Evolutionary conservation across 2,329 filamentous ascomycete species (phyloP).

Genomic region (Chrysoporthe puriensis): DNA sequence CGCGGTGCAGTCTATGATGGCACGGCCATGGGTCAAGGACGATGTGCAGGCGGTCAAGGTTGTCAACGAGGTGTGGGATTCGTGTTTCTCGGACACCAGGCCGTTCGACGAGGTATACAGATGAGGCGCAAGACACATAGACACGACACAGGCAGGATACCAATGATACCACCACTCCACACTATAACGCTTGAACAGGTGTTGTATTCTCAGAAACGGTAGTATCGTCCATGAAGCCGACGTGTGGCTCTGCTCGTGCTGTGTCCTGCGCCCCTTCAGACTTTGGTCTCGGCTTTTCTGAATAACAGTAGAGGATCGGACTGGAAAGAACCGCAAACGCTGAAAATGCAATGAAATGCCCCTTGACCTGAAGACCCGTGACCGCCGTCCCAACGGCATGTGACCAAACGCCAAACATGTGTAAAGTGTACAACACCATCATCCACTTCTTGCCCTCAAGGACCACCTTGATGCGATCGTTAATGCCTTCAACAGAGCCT

Average conservation of each 20-base stretch:
- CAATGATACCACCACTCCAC: conserved; percentile 26
- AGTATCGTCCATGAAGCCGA: conserved; percentile 7
- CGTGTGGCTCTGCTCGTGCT: conserved; percentile 1
- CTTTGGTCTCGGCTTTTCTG: neutral
- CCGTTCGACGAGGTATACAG: conserved; percentile 98
- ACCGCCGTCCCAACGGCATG: neutral
- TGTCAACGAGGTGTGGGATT: conserved; percentile 98
- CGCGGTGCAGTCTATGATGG: conserved; percentile 78
- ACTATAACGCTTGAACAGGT: conserved; percentile 22
- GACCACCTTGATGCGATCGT: neutral
- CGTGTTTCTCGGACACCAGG: conserved; percentile 90
- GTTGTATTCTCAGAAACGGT: conserved; percentile 22
- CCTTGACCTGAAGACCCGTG: conserved; percentile 12
- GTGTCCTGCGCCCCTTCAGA: conserved; percentile 18
- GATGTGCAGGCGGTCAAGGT: conserved; percentile 84
- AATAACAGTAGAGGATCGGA: neutral
- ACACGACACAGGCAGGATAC: conserved; percentile 13
- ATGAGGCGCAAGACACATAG: conserved; percentile 43
- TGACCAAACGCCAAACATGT: conserved; percentile 27
- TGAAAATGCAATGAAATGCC: conserved; percentile 21
- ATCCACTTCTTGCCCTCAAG: neutral
- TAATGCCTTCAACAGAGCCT: neutral
- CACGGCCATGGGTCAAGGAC: conserved; percentile 79
- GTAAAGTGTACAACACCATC: conserved; percentile 14
- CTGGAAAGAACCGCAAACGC: conserved; percentile 12